phyloP scores from a whole-genome alignment of 139 green algal genomes.

The Dunaliella sp. region DNA sequence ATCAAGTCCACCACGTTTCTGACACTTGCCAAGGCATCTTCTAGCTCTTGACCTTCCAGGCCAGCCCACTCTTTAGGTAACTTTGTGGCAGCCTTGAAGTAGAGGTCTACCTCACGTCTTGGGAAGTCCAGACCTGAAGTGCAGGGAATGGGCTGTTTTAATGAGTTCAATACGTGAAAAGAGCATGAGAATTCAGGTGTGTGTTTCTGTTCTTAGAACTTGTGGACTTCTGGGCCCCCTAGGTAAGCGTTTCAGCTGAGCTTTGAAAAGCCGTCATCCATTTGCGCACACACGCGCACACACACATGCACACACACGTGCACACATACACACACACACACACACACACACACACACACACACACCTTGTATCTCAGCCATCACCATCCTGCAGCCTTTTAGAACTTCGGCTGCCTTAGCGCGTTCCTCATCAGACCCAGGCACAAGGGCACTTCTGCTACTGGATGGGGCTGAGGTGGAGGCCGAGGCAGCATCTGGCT shows the following conservation, averaged over 20 bases:
- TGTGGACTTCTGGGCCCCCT: no score
- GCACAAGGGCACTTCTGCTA: neutral
- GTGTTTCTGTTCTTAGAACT: no score
- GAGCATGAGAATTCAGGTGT: no score
- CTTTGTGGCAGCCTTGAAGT: neutral
- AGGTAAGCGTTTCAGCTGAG: no score
- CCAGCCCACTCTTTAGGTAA: neutral
- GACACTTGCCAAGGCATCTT: neutral
- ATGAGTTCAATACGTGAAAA: neutral
- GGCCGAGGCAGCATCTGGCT: neutral
- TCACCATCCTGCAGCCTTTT: neutral
- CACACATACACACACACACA: neutral
- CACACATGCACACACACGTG: neutral
- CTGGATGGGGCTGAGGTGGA: neutral
- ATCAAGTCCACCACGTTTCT: neutral
- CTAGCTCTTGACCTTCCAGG: neutral
- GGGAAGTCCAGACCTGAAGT: conserved; percentile 2
- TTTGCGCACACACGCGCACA: neutral
- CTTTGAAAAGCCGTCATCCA: no score
- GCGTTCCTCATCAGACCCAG: neutral
- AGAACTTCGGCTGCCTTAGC: neutral
- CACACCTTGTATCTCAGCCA: conserved; percentile 5
- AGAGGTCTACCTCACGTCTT: neutral
- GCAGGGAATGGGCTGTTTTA: neutral
- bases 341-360: neutral